Percentiles rank a stretch among this genome's conserved stretches.
These are phyloP conservation scores for Yamadazyma takamatsuzukensis DNA, from an alignment of 805 yeast genomes.

Conservation along the genomic window DNA sequence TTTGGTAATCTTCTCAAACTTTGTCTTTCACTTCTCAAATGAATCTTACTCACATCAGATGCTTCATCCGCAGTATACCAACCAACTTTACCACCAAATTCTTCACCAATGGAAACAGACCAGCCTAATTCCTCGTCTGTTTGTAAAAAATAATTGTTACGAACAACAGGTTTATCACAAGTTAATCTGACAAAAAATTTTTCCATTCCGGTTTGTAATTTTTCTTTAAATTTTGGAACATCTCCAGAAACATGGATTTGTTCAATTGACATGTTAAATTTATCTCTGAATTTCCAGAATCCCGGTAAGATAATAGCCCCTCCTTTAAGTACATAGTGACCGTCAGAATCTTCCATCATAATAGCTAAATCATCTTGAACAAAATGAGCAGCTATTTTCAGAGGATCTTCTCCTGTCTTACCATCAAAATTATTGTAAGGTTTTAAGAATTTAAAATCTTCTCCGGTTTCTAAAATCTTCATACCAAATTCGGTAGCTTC, in stretches of 20 bases:
- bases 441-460: conserved; percentile 33
- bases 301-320: conserved; percentile 67
- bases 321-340: conserved; percentile 53
- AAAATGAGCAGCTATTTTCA: conserved; percentile 53
- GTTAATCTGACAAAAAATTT: conserved; percentile 56
- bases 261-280: conserved; percentile 50
- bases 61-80: conserved; percentile 63
- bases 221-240: conserved; percentile 61
- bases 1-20: conserved; percentile 58
- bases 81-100: conserved; percentile 48
- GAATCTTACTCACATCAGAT: conserved; percentile 40
- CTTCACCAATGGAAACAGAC: conserved; percentile 63
- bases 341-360: conserved; percentile 58
- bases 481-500: conserved; percentile 43
- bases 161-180: conserved; percentile 59
- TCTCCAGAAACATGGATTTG: conserved; percentile 64
- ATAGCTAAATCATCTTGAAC: conserved; percentile 67
- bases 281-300: conserved; percentile 66
- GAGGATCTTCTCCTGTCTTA: conserved; percentile 43
- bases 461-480: conserved; percentile 52
- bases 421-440: conserved; percentile 22
- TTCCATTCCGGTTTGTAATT: conserved; percentile 61
- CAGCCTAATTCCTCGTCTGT: conserved; percentile 61
- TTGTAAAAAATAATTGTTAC: conserved; percentile 65
- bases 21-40: conserved; percentile 64